phyloP scores from a whole-genome alignment of 164 flowering plant species.

The Taxillus chinensis region DNA sequence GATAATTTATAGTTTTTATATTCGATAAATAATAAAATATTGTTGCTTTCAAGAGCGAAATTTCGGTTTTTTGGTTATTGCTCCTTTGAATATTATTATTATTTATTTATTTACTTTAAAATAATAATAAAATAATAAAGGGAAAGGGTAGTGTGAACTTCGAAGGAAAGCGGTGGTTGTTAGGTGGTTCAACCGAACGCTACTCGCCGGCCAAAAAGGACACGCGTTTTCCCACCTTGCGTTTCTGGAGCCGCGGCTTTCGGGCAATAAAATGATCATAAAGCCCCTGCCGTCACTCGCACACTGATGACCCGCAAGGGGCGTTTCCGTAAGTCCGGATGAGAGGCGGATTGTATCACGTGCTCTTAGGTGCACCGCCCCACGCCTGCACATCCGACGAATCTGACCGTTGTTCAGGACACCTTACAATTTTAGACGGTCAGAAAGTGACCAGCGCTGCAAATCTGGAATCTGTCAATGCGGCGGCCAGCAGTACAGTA shows the following conservation, averaged over 20 bases:
- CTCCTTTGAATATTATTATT: neutral
- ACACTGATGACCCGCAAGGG: neutral
- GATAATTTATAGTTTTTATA: conserved; percentile 27
- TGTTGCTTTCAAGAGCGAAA: conserved; percentile 3
- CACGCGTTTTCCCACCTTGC: conserved; percentile 25
- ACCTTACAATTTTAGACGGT: neutral
- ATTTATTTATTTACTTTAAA: neutral
- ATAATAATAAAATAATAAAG: neutral
- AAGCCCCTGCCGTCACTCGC: neutral
- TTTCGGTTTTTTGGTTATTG: neutral
- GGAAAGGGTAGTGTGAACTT: conserved; percentile 17
- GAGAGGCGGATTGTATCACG: conserved; percentile 13
- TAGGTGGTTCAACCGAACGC: conserved; percentile 85
- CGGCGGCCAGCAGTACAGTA: too few species aligned
- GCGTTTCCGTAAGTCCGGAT: neutral
- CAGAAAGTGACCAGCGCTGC: neutral
- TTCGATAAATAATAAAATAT: neutral
- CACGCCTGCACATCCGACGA: too few species aligned
- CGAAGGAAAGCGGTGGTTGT: conserved; percentile 63
- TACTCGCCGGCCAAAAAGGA: conserved; percentile 16
- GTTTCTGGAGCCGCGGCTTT: conserved; percentile 8
- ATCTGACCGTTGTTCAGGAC: conserved; percentile 10
- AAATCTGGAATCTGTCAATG: neutral
- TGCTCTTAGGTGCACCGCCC: too few species aligned
- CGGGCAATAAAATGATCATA: neutral